These are phyloP conservation scores for Crucibulum parvulum DNA, from an alignment of 1,284 basidiomycete species.

Conservation along the genomic window DNA sequence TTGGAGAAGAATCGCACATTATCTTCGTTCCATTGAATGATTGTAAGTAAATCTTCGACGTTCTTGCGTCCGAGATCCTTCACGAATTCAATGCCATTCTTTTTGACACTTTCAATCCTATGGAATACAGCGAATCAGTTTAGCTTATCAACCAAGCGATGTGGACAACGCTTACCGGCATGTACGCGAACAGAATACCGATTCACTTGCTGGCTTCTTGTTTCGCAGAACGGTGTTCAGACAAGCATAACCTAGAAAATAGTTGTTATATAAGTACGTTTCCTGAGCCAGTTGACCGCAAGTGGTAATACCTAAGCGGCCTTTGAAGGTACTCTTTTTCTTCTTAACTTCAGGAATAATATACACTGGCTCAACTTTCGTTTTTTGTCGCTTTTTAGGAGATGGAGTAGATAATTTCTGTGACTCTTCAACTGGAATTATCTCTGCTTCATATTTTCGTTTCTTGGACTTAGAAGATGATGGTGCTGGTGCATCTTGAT, in stretches of 20 bases:
- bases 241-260: constrained; percentile 71
- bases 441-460: too few species aligned
- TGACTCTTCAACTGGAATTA: too few species aligned
- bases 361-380: too few species aligned
- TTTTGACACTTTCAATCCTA: constrained; percentile 80
- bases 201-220: constrained; percentile 62
- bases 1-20: constrained; percentile 52
- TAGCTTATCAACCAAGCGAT: neutral
- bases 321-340: constrained; percentile 74
- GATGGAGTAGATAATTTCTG: too few species aligned
- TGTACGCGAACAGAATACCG: constrained; percentile 81
- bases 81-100: constrained; percentile 83
- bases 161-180: constrained; percentile 47
- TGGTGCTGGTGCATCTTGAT: too few species aligned
- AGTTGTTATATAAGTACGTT: neutral
- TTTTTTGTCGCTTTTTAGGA: too few species aligned
- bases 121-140: constrained; percentile 19
- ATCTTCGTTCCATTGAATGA: constrained; percentile 88
- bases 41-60: constrained; percentile 68
- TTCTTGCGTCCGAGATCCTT: constrained; percentile 85
- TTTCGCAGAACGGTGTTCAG: constrained; percentile 84
- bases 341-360: constrained; percentile 69
- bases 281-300: neutral
- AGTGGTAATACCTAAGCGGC: constrained; percentile 58
- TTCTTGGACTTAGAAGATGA: too few species aligned